phyloP scores from a whole-genome alignment of 805 yeast species.

The Schwanniomyces vanrijiae region DNA sequence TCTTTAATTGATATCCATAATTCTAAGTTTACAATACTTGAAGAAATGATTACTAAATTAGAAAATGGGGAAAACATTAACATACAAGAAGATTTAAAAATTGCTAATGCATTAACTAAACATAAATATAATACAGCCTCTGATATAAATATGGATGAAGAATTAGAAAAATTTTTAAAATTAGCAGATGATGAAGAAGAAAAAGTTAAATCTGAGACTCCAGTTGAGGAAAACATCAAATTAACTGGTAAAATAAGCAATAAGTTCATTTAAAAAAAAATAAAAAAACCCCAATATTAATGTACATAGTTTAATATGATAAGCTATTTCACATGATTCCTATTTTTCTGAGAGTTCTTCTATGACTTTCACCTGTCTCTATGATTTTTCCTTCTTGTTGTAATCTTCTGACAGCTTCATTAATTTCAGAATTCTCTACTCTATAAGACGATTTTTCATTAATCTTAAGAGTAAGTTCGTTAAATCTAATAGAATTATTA shows the following conservation, averaged over 20 bases:
- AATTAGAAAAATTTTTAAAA: conserved; percentile 33
- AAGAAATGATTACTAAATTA: conserved; percentile 30
- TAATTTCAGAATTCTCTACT: conserved; percentile 70
- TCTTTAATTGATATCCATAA: conserved; percentile 38
- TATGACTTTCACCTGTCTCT: conserved; percentile 70
- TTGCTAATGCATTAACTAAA: conserved; percentile 45
- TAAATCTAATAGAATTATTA: conserved; percentile 52
- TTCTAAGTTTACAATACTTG: conserved; percentile 31
- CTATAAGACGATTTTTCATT: conserved; percentile 65
- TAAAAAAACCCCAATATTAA: not conserved
- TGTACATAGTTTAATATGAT: conserved; percentile 3
- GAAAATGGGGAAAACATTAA: conserved; percentile 39
- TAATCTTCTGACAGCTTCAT: conserved; percentile 64
- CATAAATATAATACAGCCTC: conserved; percentile 28
- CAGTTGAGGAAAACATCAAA: not conserved
- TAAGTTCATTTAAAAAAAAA: conserved; percentile 13
- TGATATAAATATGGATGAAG: conserved; percentile 41
- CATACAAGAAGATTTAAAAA: conserved; percentile 38
- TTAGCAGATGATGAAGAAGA: conserved; percentile 19
- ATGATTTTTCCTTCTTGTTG: conserved; percentile 69
- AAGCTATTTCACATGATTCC: not conserved
- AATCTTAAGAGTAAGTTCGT: conserved; percentile 56
- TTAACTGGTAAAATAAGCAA: not conserved
- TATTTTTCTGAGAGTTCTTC: conserved; percentile 52
- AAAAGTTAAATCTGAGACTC: not conserved